Percentiles rank a stretch among this genome's conserved stretches.
Evolutionary conservation across 495 filamentous ascomycete species (phyloP).

Genomic region (Usnea hakonensis): DNA sequence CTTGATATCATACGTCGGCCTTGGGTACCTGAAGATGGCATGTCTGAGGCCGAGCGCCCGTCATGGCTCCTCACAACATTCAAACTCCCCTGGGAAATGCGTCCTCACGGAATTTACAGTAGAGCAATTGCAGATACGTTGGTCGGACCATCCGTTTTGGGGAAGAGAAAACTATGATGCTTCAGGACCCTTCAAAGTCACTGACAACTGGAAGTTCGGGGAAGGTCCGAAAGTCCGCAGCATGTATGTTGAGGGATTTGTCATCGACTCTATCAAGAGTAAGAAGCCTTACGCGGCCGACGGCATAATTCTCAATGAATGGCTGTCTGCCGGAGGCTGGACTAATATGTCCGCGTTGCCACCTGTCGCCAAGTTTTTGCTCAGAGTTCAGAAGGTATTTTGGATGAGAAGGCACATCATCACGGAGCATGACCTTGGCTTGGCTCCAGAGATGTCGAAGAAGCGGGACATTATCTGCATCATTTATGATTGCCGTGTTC

Average conservation of each 20-base stretch:
- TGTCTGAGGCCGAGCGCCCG: slow-evolving; percentile 5
- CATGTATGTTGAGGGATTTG: slow-evolving; percentile 5
- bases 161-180: slow-evolving; percentile 12
- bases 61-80: slow-evolving; percentile 21
- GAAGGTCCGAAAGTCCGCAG: slow-evolving; percentile 9
- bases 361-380: slow-evolving; percentile 22
- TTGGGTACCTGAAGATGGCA: slow-evolving; percentile 23
- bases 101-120: slow-evolving; percentile 14
- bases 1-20: slow-evolving; percentile 30
- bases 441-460: not conserved
- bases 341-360: not conserved
- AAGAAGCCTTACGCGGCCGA: slow-evolving; percentile 1
- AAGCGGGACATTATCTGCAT: slow-evolving; percentile 33
- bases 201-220: slow-evolving; percentile 10
- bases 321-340: slow-evolving; percentile 5
- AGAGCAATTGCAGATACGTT: slow-evolving; percentile 24
- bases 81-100: slow-evolving; percentile 16
- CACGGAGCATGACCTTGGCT: not conserved
- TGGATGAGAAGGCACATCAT: slow-evolving; percentile 28
- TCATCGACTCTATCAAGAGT: not conserved
- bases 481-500: slow-evolving; percentile 38
- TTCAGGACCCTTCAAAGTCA: slow-evolving; percentile 18
- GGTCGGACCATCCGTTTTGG: slow-evolving; percentile 19
- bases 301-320: not conserved
- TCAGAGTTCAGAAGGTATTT: slow-evolving; percentile 25